Evolutionary conservation across 805 yeast species (phyloP).

Genomic region (Starmerella kuoi): DNA sequence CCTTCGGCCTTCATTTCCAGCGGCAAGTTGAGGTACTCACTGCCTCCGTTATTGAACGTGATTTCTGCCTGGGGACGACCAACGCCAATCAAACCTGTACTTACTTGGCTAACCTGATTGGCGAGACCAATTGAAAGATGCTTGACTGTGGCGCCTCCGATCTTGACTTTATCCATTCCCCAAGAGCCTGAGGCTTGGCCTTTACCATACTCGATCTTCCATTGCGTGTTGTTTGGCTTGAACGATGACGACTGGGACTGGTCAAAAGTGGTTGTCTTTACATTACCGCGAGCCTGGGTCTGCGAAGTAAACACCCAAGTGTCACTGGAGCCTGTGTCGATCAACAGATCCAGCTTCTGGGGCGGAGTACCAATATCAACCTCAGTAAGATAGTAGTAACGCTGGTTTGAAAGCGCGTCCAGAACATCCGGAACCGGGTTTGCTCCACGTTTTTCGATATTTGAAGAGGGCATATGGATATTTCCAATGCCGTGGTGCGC

Average conservation of each 20-base stretch:
- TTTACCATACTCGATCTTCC: slow-evolving; percentile 37
- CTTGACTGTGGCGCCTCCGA: slow-evolving; percentile 42
- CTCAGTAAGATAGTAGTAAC: slow-evolving; percentile 28
- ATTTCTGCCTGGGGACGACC: slow-evolving; percentile 45
- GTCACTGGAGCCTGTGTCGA: slow-evolving; percentile 74
- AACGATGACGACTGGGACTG: slow-evolving; percentile 24
- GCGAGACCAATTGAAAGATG: slow-evolving; percentile 67
- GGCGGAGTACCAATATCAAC: slow-evolving; percentile 44
- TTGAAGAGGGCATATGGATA: slow-evolving; percentile 8
- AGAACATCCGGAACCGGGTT: slow-evolving; percentile 4
- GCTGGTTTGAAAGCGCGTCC: slow-evolving; percentile 26
- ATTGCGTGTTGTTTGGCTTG: slow-evolving; percentile 22
- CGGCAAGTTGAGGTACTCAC: slow-evolving; percentile 54
- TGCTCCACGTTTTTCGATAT: slow-evolving; percentile 6
- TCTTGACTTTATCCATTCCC: slow-evolving; percentile 51
- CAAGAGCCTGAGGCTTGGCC: slow-evolving; percentile 41
- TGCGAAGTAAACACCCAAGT: slow-evolving; percentile 46
- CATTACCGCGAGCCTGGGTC: slow-evolving; percentile 14
- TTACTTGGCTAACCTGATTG: slow-evolving; percentile 44
- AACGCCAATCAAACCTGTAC: slow-evolving; percentile 42
- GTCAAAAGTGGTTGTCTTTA: slow-evolving; percentile 23
- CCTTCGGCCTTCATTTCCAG: slow-evolving; percentile 47
- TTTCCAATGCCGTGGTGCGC: slow-evolving; percentile 13
- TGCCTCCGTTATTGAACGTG: slow-evolving; percentile 20
- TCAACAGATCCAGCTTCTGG: slow-evolving; percentile 42